Percentiles rank a stretch among this genome's conserved stretches.
These are phyloP conservation scores for Peterozyma toletana DNA, from an alignment of 805 yeast species.

Conservation along the genomic window DNA sequence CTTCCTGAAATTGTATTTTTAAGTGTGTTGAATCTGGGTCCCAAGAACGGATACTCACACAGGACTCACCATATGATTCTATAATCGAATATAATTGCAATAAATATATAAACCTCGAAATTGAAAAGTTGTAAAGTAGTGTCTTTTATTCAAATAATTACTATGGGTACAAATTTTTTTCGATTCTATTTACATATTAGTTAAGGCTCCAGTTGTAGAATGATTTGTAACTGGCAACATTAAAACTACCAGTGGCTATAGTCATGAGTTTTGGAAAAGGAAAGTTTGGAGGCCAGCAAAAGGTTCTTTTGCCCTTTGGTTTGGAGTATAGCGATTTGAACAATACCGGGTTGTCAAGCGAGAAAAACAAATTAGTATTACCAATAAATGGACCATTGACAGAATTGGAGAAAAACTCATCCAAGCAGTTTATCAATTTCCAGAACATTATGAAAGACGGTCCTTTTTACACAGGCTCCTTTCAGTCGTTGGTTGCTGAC, in stretches of 20 bases:
- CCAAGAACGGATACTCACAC: no score
- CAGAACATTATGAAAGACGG: constrained; percentile 51
- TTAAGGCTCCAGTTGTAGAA: not conserved
- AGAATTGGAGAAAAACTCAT: constrained; percentile 40
- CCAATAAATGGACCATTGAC: constrained; percentile 62
- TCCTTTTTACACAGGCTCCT: constrained; percentile 58
- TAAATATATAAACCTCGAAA: no score
- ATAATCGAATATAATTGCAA: no score
- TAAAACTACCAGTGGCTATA: not conserved
- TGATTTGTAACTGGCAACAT: not conserved
- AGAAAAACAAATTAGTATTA: constrained; percentile 33
- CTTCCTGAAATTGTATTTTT: no score
- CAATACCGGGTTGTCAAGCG: constrained; percentile 27
- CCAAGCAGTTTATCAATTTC: constrained; percentile 50
- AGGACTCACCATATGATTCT: no score
- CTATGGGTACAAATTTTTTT: no score
- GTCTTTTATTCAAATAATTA: no score
- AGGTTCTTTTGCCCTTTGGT: constrained; percentile 61
- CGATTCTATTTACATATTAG: no score
- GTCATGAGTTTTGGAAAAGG: constrained; percentile 54
- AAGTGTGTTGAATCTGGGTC: no score
- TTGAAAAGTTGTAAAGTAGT: no score
- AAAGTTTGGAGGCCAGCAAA: constrained; percentile 27
- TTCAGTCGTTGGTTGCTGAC: constrained; percentile 17
- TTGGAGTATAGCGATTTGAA: constrained; percentile 57